These are phyloP conservation scores for Trichoderma atrobrunneum DNA, from an alignment of 2,329 filamentous ascomycete genomes.

Conservation along the genomic window DNA sequence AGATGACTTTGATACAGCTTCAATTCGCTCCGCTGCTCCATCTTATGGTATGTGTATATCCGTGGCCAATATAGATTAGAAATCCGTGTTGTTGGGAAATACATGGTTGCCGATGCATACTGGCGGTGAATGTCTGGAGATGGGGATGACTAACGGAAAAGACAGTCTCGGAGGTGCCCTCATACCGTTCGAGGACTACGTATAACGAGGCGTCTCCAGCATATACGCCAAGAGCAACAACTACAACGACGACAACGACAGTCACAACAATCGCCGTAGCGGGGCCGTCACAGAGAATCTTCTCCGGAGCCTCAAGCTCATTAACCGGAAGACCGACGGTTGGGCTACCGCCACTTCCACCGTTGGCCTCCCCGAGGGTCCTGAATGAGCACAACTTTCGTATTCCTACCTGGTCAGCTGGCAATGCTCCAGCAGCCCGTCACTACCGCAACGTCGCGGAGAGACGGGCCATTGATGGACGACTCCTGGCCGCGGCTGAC, in stretches of 20 bases:
- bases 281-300: conserved; percentile 6
- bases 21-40: conserved; percentile 64
- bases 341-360: conserved; percentile 52
- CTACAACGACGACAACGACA: not conserved
- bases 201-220: conserved; percentile 48
- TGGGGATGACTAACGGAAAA: not conserved
- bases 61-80: too few species aligned
- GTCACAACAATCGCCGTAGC: not conserved
- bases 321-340: conserved; percentile 35
- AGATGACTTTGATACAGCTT: conserved; percentile 65
- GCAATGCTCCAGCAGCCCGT: conserved; percentile 52
- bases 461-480: conserved; percentile 52
- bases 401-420: conserved; percentile 57
- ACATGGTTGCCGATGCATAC: not conserved
- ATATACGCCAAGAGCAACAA: conserved; percentile 43
- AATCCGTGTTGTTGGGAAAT: not conserved
- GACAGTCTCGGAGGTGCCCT: conserved; percentile 61
- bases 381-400: conserved; percentile 53
- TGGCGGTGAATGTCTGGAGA: not conserved
- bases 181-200: conserved; percentile 58
- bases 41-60: conserved; percentile 56
- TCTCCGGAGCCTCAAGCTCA: conserved; percentile 26
- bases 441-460: conserved; percentile 64
- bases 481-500: conserved; percentile 32
- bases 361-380: conserved; percentile 35